phyloP scores from a whole-genome alignment of 2,329 filamentous ascomycete genomes.

The Arthroderma uncinatum region DNA sequence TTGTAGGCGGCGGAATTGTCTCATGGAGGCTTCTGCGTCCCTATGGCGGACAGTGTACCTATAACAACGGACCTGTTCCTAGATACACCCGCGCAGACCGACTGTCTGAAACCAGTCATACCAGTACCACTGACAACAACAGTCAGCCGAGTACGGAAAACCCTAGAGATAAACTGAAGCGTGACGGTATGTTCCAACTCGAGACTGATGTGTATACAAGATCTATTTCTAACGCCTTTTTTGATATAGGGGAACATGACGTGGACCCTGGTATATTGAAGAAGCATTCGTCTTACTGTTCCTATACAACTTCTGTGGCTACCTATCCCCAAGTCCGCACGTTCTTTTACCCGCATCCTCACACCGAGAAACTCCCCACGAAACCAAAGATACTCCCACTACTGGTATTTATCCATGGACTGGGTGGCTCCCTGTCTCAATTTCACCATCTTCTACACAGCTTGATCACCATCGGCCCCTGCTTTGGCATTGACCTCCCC shows the following conservation, averaged over 20 bases:
- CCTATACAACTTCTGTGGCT: constrained; percentile 59
- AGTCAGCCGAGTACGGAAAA: neutral
- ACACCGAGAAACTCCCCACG: constrained; percentile 67
- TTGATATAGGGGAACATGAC: constrained; percentile 13
- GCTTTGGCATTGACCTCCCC: constrained; percentile 78
- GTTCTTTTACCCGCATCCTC: constrained; percentile 72
- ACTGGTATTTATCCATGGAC: constrained; percentile 80
- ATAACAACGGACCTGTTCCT: neutral
- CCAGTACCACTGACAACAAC: neutral
- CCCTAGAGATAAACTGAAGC: constrained; percentile 3
- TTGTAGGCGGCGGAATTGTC: neutral
- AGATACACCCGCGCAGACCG: neutral
- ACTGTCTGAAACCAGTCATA: neutral
- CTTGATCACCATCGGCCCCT: constrained; percentile 70
- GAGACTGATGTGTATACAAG: neutral
- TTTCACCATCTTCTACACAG: constrained; percentile 73
- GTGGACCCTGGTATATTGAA: constrained; percentile 71
- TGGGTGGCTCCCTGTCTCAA: constrained; percentile 85
- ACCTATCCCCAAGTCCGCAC: constrained; percentile 68
- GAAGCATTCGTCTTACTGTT: constrained; percentile 59
- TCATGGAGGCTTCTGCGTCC: neutral
- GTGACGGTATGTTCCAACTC: constrained; percentile 3
- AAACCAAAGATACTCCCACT: constrained; percentile 66
- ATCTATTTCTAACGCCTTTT: neutral
- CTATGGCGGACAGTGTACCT: neutral